Evolutionary conservation across 2,329 filamentous ascomycete species (phyloP), one percentile per base, ranked within the genome.

Genomic region (Botrytis medusae): DNA sequence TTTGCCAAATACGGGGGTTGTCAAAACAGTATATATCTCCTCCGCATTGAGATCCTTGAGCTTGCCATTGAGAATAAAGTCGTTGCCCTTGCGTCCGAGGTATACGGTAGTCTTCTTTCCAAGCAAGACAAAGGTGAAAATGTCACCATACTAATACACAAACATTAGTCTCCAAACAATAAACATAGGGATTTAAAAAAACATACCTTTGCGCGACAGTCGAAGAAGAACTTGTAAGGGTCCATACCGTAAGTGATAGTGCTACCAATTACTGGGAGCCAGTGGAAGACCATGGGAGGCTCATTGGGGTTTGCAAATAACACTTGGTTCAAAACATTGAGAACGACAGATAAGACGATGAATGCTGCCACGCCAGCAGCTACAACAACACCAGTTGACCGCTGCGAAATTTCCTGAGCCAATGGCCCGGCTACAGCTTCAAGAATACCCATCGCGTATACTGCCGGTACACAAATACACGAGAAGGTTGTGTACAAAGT

Each of bases 201-300:
- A 82, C 84, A 75, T 79, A 94, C 93, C 91, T 97, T 97, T 79
- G 88, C 86, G 79, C 90, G 81, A 86, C 90, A 88, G 78, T 86
- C 79, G 77, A 88, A 88, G 85, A 98, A 97, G 87, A 98, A 98
- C 69, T 86, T 87, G 80, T 93, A 95, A 25, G 95, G 95, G 80
- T 98, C 94, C 84, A 98, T 98, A 83, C 95, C 95, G 84, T 98
- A 99, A 62, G 90, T 93, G 79, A 98, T 86, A 74, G 96, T 98
- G 85, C 92, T 98, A 76, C 95, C 95, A 79, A 99, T 87, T 77
- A 97, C 84, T 74, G 93, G 93, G 80, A 95, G 87, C 88, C 89
- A 93, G 83, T 94, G 92, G 82, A 95, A 95, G 75, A 95, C 92
- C 73, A 95, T 78, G 1, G 93, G 93, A 44, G 93, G 93, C 82